These are phyloP conservation scores for Oldenlandia corymbosa DNA, from an alignment of 257 asterid species.

Conservation along the genomic window DNA sequence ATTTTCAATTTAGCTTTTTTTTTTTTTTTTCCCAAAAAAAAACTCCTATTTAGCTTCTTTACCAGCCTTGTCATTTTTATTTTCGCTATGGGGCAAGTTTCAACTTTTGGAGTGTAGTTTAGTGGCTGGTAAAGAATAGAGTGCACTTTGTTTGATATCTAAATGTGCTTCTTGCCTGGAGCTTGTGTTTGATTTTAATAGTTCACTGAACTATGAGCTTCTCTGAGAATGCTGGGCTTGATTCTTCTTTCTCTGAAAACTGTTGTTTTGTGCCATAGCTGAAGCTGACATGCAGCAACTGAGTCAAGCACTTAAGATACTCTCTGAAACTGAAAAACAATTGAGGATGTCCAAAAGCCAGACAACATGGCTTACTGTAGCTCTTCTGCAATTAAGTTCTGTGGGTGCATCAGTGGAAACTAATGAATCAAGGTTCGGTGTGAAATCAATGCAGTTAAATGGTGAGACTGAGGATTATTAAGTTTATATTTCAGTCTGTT, in stretches of 20 bases:
- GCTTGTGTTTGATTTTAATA: background rate
- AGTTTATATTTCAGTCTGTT: background rate
- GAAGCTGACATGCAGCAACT: conserved; percentile 75
- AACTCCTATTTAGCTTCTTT: conserved; percentile 3
- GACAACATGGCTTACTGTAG: conserved; percentile 74
- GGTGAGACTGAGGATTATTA: conserved; percentile 50
- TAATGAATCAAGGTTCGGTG: conserved; percentile 40
- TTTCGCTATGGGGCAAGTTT: too few relatives aligned
- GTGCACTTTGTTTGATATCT: background rate
- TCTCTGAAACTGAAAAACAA: conserved; percentile 83
- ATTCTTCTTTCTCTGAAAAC: conserved; percentile 5
- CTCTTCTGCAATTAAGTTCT: conserved; percentile 73
- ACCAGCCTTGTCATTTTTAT: background rate
- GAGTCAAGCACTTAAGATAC: conserved; percentile 67
- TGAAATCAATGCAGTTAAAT: conserved; percentile 36
- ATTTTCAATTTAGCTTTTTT: too few relatives aligned
- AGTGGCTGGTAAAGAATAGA: too few relatives aligned
- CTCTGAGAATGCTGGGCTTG: background rate
- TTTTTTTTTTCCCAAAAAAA: too few relatives aligned
- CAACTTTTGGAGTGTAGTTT: background rate
- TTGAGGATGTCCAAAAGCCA: conserved; percentile 68
- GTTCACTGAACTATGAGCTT: background rate
- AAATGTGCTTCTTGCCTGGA: background rate
- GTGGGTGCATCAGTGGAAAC: conserved; percentile 34
- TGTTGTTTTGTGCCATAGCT: conserved; percentile 32